Evolutionary conservation across 768 basidiomycete species (phyloP), one percentile per base, ranked within the genome.

Genomic region (Phanerochaete sordida): DNA sequence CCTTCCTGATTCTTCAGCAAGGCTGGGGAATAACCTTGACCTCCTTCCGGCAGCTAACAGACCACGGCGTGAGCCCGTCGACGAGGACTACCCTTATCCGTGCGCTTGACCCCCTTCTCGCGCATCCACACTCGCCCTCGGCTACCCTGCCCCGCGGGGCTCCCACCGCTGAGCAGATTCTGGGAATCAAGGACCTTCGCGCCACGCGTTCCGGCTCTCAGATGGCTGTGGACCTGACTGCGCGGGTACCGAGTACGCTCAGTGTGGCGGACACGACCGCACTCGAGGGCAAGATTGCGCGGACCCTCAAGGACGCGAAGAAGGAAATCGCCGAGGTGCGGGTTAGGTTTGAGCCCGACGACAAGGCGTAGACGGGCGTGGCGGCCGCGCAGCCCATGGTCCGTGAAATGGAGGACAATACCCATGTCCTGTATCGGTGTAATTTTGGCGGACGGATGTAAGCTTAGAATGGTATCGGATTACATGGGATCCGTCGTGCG

Each of bases 1-100:
- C 93, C n/a, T 70, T 90, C 57, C 84, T 96, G 56, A 95, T 98
- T 70, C 75, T 96, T 3, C 81, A 79, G 62, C 93, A 97, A 70
- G 91, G 94, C 21, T 73, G 86, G 52, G 74, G 73, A 4, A 75
- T 97, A 27, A 77, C 93, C 46, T 69, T 76, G 37, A 85, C 85
- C 16, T 90, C 93, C 1, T 83, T 91, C 76, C 78, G 82, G 19
- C 93, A 97, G 69, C 77, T 97, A 59, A 89, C 90, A 0, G 94
- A 97, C 66, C 90, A 88, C 19, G 86, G 93, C 16, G 83, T 93
- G 28, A 84, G 91, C 0, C 70, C 72, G 8, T 70, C 72, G 53
- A 87, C 85, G 47, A 79, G 77, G 45, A 71, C 73, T 27, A 77
- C 79, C 16, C 79, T 94, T n/a, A 69, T 79, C 60, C 77, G 73